A percentile compares a stretch with the other conserved stretches of the same genome.
Conservation (phyloP, 202 grass and related monocot species). For the Dendrocalamus latiflorus region DNA sequence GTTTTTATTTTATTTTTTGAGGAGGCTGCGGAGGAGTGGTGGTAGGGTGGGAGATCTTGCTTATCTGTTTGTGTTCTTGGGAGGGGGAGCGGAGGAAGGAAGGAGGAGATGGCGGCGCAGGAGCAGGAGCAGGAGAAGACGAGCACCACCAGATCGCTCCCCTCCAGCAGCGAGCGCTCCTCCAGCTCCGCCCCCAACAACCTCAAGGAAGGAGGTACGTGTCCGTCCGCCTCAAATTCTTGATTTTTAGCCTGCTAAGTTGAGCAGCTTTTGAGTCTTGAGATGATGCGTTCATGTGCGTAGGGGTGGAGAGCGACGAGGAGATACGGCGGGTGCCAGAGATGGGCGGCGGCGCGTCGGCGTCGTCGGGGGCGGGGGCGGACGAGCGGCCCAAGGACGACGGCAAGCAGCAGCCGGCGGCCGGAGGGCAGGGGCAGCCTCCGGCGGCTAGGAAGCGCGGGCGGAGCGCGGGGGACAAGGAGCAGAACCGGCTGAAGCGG, state of each 20-base stretch:
- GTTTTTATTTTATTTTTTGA: background rate
- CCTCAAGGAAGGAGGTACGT: constrained; percentile 59
- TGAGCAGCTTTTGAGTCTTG: background rate
- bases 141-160: constrained; percentile 73
- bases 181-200: constrained; percentile 79
- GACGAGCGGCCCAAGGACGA: constrained; percentile 41
- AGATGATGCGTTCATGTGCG: background rate
- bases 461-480: constrained; percentile 83
- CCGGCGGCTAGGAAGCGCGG: constrained; percentile 55
- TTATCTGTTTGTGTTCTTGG: constrained; percentile 4
- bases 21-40: background rate
- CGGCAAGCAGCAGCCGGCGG: constrained; percentile 18
- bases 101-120: constrained; percentile 38
- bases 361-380: constrained; percentile 52
- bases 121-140: constrained; percentile 38
- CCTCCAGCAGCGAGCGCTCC: constrained; percentile 83
- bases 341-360: constrained; percentile 47
- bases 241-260: background rate
- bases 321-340: constrained; percentile 79
- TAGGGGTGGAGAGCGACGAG: constrained; percentile 78
- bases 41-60: constrained; percentile 19
- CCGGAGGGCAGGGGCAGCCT: constrained; percentile 29
- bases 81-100: background rate
- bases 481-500: constrained; percentile 98
- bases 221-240: background rate